Base-by-base conservation (phyloP, 2,329 filamentous ascomycete genomes). In the Penicillium sp. region DNA sequence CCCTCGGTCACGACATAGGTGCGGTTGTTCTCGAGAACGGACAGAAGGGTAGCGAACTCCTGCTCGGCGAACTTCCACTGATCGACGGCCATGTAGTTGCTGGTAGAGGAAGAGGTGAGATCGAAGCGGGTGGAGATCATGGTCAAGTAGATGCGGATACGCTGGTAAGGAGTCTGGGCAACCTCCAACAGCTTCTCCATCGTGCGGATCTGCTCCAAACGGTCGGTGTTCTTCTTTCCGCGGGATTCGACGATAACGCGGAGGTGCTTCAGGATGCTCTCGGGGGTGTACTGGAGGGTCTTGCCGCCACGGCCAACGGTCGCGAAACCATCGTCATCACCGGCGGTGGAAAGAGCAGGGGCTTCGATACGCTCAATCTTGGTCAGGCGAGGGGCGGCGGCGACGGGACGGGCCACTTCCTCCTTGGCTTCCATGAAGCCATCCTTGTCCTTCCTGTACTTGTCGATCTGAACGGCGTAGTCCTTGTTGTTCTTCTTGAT, bases 401-500 rank as follows among this genome's bases (percentile, higher is more conserved):
- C 73, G 31, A n/a, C n/a, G 54, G 57, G 45, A 52, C 55, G 31
- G 58, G 56, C 43, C n/a, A n/a, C n/a, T n/a, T 56, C 57, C 61
- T 84, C 84, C 57, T 90, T 86, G 45, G 87, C 84, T 21, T 89
- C 83, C 87, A 96, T 89, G 73, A 85, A 97, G 17, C 75, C 83
- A 57, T 91, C 88, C 71, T 91, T 88, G 70, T 95, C 82, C 56
- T 81, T 84, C 60, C 87, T 80, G 76, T 91, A 98, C 57, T 84
- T 80, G 61, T 95, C 88, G 62, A 98, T 85, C 66, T 95, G 87
- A 55, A 80, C 77, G 65, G 88, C 82, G 74, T 91, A 91, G 57
- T 97, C 91, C 75, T 95, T 94, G 79, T 91, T 95, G 75, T 91
- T 91, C 81, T 96, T 97, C 82, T 91, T 90, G 76, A 98, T 88